These are phyloP conservation scores for Xanthoconium purpureum DNA, from an alignment of 768 basidiomycete genomes.

Conservation along the genomic window DNA sequence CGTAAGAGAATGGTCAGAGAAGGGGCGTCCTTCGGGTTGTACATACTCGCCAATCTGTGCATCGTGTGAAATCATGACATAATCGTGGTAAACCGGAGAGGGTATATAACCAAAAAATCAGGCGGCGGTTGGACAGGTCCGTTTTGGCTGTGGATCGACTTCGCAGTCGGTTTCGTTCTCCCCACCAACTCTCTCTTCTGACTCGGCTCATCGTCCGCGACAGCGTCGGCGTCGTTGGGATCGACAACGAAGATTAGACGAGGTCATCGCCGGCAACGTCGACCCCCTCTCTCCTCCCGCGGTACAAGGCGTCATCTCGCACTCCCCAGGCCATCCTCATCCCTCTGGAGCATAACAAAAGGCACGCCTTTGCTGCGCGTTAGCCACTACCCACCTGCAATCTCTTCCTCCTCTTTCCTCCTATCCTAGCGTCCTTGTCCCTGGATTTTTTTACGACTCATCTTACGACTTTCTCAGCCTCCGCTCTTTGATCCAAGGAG, in stretches of 20 bases:
- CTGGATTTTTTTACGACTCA: slow-evolving; percentile 56
- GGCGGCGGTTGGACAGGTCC: slow-evolving; percentile 17
- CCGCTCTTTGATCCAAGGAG: slow-evolving; percentile 40
- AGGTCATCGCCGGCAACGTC: slow-evolving; percentile 28
- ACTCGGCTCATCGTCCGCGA: slow-evolving; percentile 37
- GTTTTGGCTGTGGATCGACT: slow-evolving; percentile 46
- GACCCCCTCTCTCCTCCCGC: slow-evolving; percentile 11
- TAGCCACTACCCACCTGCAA: slow-evolving; percentile 47
- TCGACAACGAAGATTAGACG: slow-evolving; percentile 32
- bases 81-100: slow-evolving; percentile 9
- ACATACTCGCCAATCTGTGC: background rate
- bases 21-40: too few species aligned
- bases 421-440: slow-evolving; percentile 28
- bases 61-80: slow-evolving; percentile 29
- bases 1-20: slow-evolving; percentile 5
- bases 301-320: slow-evolving; percentile 20
- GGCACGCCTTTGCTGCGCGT: slow-evolving; percentile 95
- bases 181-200: slow-evolving; percentile 33
- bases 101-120: slow-evolving; percentile 29
- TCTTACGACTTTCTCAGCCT: slow-evolving; percentile 56
- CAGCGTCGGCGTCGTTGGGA: slow-evolving; percentile 43
- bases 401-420: slow-evolving; percentile 27
- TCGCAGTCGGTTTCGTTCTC: slow-evolving; percentile 43
- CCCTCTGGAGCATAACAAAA: slow-evolving; percentile 52
- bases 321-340: slow-evolving; percentile 23